phyloP scores from a whole-genome alignment of 768 basidiomycete species.

The Boletus rufocinnamomeus region DNA sequence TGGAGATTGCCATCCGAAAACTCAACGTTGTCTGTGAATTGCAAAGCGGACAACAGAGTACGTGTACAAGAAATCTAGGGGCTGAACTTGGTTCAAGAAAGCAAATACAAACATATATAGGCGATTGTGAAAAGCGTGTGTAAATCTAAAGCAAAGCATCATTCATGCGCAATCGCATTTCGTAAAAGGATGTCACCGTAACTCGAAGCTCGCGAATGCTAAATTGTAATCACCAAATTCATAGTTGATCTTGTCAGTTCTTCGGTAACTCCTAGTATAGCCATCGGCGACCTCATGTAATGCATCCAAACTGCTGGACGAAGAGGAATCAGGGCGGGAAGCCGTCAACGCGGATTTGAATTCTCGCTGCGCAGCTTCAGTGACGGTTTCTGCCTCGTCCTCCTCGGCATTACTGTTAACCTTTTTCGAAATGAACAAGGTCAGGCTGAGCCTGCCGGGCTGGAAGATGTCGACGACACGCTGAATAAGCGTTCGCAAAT shows the following conservation, averaged over 20 bases:
- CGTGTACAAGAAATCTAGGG: conserved; percentile 18
- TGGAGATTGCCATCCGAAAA: conserved; percentile 6
- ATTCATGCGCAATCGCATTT: conserved; percentile 16
- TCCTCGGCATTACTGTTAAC: conserved; percentile 45
- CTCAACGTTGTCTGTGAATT: conserved; percentile 23
- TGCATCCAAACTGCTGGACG: conserved; percentile 24
- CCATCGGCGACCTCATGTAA: conserved; percentile 18
- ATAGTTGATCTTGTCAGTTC: conserved; percentile 98
- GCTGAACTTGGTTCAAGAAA: conserved; percentile 10
- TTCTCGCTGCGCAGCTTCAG: conserved; percentile 73
- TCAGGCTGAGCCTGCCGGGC: conserved; percentile 81
- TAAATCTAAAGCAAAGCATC: conserved; percentile 29
- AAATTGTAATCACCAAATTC: conserved; percentile 93
- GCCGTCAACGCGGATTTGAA: conserved; percentile 65
- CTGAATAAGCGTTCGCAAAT: conserved; percentile 77
- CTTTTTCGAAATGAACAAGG: conserved; percentile 83
- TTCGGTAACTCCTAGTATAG: conserved; percentile 53
- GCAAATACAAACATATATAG: conserved; percentile 19
- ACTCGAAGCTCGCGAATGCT: conserved; percentile 86
- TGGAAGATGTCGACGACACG: conserved; percentile 93
- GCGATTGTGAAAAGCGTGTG: conserved; percentile 16
- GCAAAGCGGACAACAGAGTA: conserved; percentile 18
- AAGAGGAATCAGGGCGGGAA: conserved; percentile 26
- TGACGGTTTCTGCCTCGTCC: conserved; percentile 52
- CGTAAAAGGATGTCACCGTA: conserved; percentile 34